Base-by-base conservation (phyloP, 805 yeast genomes). In the Komagataella phaffii region DNA sequence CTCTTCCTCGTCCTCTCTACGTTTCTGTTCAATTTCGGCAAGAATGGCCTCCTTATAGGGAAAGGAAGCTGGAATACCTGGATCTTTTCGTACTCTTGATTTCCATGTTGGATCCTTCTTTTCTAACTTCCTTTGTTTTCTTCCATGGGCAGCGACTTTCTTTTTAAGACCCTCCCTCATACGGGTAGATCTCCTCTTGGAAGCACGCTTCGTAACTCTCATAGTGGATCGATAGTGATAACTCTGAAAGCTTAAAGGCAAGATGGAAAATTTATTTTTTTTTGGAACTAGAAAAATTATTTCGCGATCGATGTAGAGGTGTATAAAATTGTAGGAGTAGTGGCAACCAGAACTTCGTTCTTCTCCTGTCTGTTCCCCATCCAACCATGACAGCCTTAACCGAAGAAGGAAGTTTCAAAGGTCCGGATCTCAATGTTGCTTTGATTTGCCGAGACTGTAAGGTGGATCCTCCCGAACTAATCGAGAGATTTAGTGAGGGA, bases 21-120 rank as follows among this genome's bases (percentile, higher is more conserved):
- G 80, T 47, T 71, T 69, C 30, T 74, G 79, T 66, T 86, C 93
- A 55, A 86, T 80, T 59, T 85, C 88, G 55, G 70, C 71, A 53
- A 93, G 71, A 53, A 93, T 80, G 66, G 79, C 77, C 56, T 86
- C 95, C 67, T 91, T 93, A 72, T 89, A 93, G 40, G 99, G 99
- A 76, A 89, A 93, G 60, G 83, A 81, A 50, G 95, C 73, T 52
- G 99, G 99, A 59, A 93, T 91, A 57, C 98, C 98, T 8, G 91
- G 90, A 65, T 90, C 97, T 69, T 88, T 91, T 61, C 79, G 80
- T 53, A 70, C 69, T 61, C 82, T 81, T 17, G 96, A 86, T 65
- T 79, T 88, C 99, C 99, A 93, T 14, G 98, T 93, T 3, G 80
- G 80, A 66, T 91, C 97, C 64, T 80, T 89, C 76, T 93, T 93